These are phyloP conservation scores for Crithidia expoeki DNA, from an alignment of 208 protist species.

Conservation along the genomic window DNA sequence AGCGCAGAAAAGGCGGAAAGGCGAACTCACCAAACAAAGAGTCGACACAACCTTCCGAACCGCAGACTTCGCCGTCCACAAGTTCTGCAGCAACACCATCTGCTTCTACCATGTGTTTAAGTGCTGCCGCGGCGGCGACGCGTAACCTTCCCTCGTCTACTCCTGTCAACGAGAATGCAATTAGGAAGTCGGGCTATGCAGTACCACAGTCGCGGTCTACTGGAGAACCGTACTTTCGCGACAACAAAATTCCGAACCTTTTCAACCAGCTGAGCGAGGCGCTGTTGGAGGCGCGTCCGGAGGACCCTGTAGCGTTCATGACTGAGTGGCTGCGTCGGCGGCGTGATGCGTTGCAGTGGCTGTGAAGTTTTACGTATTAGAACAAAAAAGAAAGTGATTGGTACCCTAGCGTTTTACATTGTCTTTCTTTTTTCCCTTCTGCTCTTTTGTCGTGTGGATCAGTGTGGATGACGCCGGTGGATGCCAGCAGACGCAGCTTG, in stretches of 20 bases:
- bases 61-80: not conserved
- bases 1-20: not conserved
- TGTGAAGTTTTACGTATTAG: not conserved
- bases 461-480: no score
- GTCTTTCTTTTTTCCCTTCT: no score
- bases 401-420: not conserved
- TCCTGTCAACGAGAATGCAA: not conserved
- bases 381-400: not conserved
- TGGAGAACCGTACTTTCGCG: slow-evolving; percentile 30
- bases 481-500: no score
- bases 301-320: slow-evolving; percentile 61
- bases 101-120: not conserved
- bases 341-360: slow-evolving; percentile 22
- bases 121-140: not conserved
- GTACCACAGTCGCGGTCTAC: not conserved
- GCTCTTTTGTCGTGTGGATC: no score
- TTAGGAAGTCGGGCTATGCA: not conserved
- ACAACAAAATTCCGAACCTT: slow-evolving; percentile 40
- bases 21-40: no score
- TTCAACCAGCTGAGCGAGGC: slow-evolving; percentile 64
- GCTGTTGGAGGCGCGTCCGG: slow-evolving; percentile 53
- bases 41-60: no score
- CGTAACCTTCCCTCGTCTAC: not conserved
- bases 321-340: slow-evolving; percentile 55
- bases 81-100: not conserved